These are phyloP conservation scores for Lepidium campestre DNA, from an alignment of 441 rosid genomes.

Conservation along the genomic window DNA sequence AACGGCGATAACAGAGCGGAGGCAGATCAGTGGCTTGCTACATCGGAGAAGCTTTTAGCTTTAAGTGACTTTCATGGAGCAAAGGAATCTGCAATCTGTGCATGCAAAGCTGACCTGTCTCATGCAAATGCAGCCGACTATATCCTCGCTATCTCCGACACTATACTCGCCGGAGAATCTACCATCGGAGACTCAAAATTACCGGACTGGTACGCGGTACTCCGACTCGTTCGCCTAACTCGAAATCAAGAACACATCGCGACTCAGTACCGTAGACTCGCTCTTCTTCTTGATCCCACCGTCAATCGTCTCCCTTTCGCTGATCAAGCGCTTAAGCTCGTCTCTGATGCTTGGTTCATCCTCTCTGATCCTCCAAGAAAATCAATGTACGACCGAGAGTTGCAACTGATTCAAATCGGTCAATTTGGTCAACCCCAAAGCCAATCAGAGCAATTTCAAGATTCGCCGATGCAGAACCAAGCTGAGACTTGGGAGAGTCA, in stretches of 20 bases:
- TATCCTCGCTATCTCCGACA: slow-evolving; percentile 69
- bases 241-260: slow-evolving; percentile 49
- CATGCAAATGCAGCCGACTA: slow-evolving; percentile 39
- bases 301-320: slow-evolving; percentile 57
- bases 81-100: slow-evolving; percentile 57
- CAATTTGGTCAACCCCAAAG: slow-evolving; percentile 17
- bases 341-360: slow-evolving; percentile 73
- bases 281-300: slow-evolving; percentile 49
- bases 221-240: slow-evolving; percentile 52
- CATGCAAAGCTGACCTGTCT: slow-evolving; percentile 58
- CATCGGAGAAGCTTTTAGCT: slow-evolving; percentile 64
- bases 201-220: slow-evolving; percentile 65
- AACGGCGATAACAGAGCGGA: slow-evolving; percentile 39
- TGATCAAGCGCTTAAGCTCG: slow-evolving; percentile 66
- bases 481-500: neutral
- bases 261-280: slow-evolving; percentile 64
- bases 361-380: slow-evolving; percentile 56
- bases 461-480: slow-evolving; percentile 12
- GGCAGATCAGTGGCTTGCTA: slow-evolving; percentile 56
- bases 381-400: slow-evolving; percentile 57
- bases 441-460: slow-evolving; percentile 13
- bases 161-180: slow-evolving; percentile 52
- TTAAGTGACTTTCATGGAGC: slow-evolving; percentile 72
- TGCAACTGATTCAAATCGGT: slow-evolving; percentile 42
- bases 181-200: slow-evolving; percentile 24